Evolutionary conservation across 1,139 yeast species (phyloP), one percentile per base, ranked within the genome.

Genomic region (Candida sp.): DNA sequence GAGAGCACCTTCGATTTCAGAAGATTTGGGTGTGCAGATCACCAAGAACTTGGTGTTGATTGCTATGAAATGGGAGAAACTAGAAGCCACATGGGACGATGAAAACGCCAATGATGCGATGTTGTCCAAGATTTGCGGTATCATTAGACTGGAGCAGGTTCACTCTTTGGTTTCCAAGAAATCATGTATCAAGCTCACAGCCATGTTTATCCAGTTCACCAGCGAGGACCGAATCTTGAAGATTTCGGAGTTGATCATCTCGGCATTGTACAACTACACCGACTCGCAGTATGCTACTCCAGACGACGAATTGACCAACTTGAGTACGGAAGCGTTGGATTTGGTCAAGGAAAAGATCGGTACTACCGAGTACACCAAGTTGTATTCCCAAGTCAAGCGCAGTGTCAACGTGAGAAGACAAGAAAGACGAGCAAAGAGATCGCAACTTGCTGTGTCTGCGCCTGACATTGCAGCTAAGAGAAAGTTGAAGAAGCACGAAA

Each of bases 391-490:
- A 49, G 96, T 91, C 12, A 84, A 85, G 62, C 84, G 78, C 56
- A 63, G 65, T 12, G 86, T 93, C 23, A 72, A 72, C 40, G 75
- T 75, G 31, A 80, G 91, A 66, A 83, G 98, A 62, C 80, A 80
- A 55, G 96, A 90, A 47, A 84, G 98, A 69, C 85, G 78, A 63
- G 81, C 89, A 1, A 87, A 86, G 63, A 79, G 93, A 52, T 88
- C 97, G 0, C 86, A 89, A 56, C 72, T 90, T 66, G 90, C 93
- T 1, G 78, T 93, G 4, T 80, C 80, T 11, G 89, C 90, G 4
- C 99, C 99, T 0, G 97, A 88, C 23, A 70, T 82, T 42, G 86
- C 90, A 26, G 96, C 97, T 3, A 81, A 80, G 61, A 83, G 89
- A 67, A 90, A 89, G 70, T 66, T 90, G 60, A 86, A 78, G 69